Evolutionary conservation across 2,329 filamentous ascomycete genomes (phyloP), one percentile per base, ranked within the genome.

Genomic region (Anthostomella pinea): DNA sequence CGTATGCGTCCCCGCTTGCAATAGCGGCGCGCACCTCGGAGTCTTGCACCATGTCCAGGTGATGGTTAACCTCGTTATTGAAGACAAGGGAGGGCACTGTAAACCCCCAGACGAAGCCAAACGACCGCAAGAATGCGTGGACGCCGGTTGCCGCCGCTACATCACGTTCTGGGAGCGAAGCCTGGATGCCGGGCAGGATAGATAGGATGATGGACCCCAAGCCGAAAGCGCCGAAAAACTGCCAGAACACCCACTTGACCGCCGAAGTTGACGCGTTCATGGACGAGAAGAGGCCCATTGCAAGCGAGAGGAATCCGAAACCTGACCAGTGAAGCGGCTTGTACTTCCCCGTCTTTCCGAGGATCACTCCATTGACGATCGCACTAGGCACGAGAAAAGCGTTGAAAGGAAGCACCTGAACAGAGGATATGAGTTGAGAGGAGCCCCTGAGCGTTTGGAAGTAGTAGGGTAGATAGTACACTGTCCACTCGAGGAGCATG

Each of bases 341-440:
- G 53, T 77, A 80, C 25, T 65, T 64, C 10, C 77, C 77, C 2
- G 51, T 46, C 8, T 53, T 56, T 0, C 52, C 50, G 6, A 66
- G 51, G 11, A 60, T 15, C 3, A 50, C 43, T 0, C 61, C 53
- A n/a, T 43, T 44, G 1, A 46, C 28, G 6, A 35, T 11, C 2
- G 25, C 33, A 20, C 3, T 15, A 5, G 27, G 27, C 7, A 35
- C 9, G 11, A 40, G n/a, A 5, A 33, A 17, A 7, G 15, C 21
- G 19, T 38, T 36, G n/a, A 30, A 30, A 8, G 42, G 38, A 5
- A 41, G 35, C 3, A 26, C 11, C 7, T 31, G 4, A 2, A 39
- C 31, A 4, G 27, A 32, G 3, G 38, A 36, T n/a, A 8, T 5
- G 14, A 39, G n/a, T 6, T 15, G 10, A 3, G 38, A 14, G 9